These are phyloP conservation scores for Fusarium agapanthi DNA, from an alignment of 2,329 filamentous ascomycete species.

Conservation along the genomic window DNA sequence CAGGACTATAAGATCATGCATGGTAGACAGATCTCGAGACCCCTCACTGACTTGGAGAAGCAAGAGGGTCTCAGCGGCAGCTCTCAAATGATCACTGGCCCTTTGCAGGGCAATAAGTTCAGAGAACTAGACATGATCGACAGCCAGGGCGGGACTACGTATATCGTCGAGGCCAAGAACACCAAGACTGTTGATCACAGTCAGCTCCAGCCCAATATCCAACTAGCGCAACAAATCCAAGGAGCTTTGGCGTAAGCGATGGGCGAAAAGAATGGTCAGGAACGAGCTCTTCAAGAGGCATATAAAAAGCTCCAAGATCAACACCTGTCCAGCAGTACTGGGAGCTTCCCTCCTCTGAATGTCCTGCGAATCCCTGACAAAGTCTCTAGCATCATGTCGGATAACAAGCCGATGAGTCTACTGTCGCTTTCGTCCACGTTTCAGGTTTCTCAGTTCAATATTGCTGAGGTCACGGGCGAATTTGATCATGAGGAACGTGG, in stretches of 20 bases:
- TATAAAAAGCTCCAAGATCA: background rate
- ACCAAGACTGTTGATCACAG: background rate
- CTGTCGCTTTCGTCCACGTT: fast-evolving
- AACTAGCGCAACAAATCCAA: fast-evolving
- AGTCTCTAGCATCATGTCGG: background rate
- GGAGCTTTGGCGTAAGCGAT: background rate
- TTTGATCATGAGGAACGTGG: background rate
- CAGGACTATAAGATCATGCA: background rate
- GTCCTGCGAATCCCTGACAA: background rate
- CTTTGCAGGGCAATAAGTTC: background rate
- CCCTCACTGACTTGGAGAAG: fast-evolving
- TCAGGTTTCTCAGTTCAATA: background rate
- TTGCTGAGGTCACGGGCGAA: fast-evolving
- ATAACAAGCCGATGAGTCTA: fast-evolving
- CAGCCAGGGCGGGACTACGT: background rate
- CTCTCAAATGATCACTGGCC: background rate
- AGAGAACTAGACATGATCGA: background rate
- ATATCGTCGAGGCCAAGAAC: background rate
- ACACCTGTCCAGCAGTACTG: background rate
- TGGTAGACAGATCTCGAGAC: fast-evolving
- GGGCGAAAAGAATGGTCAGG: background rate
- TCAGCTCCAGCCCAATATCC: fast-evolving
- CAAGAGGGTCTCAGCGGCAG: fast-evolving
- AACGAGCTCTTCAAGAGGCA: background rate
- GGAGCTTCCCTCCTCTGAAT: fast-evolving